Base-by-base conservation (phyloP, 2,329 filamentous ascomycete genomes). In the Penicillium fuscoglaucum region DNA sequence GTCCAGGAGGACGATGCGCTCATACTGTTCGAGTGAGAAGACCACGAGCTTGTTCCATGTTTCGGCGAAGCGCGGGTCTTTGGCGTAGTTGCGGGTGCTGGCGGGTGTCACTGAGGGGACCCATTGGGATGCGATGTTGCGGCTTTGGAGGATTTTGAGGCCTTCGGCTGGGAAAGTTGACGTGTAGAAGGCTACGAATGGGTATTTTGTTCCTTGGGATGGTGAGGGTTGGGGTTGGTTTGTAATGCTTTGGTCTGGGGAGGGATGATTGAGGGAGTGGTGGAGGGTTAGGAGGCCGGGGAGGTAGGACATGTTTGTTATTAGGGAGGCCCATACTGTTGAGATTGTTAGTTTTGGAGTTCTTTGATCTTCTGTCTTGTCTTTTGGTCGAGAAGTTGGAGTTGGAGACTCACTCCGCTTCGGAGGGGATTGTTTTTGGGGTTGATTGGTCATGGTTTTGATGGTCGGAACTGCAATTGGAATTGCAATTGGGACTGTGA, bases 11-110 rank as follows among this genome's bases (percentile, higher is more conserved):
- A 93, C 88, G 31, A 93, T 83, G 48, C 90, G 83, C 40, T 85
- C 80, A 75, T 91, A 93, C 72, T 91, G 85, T 15, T 80, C 82
- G 49, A 93, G 79, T 21, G 83, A 84, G 73, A 93, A 93, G 19
- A 88, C 86, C 39, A 86, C 84, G 28, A 95, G 83, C 78, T 93
- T 95, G 74, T 83, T 88, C 90, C 90, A 95, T 81, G 88, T 91
- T 76, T 93, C 90, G 76, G 90, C 87, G 80, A 93, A 93, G 66
- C 90, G 86, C 46, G 89, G 87, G 74, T 93, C 90, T 60, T 87
- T 82, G 66, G 79, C 82, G 79, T 86, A 93, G 77, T 89, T 85
- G 61, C 85, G 85, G 51, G 78, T 71, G 52, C 80, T 75, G 7
- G 82, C 82, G 6, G 90, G 90, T n/a, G 88, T 78, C 46, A 95